These are phyloP conservation scores for Gaeumannomyces sp. DNA, from an alignment of 2,329 filamentous ascomycete species.

Conservation along the genomic window DNA sequence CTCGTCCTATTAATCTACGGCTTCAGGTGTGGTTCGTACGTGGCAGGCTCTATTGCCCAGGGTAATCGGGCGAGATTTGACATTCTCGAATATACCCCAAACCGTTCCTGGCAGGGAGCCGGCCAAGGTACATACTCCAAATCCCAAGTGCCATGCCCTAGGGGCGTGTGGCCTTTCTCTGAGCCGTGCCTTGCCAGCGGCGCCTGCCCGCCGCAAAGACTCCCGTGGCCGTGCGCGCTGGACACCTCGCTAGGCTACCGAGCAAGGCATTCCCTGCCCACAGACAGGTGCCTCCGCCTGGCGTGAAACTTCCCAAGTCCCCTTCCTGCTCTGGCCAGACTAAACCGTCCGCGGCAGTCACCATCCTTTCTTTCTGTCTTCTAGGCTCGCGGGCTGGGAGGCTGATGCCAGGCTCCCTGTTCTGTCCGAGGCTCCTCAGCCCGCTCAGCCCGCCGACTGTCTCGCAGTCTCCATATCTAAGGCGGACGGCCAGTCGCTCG, in stretches of 20 bases:
- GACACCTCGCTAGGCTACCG: not conserved
- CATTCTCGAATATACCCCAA: constrained; percentile 10
- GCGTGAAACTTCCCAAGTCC: not conserved
- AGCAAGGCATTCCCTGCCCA: not conserved
- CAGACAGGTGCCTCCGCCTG: not conserved
- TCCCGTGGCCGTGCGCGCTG: constrained; percentile 4
- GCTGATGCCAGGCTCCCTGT: not conserved
- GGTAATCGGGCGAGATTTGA: not conserved
- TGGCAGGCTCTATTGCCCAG: not conserved
- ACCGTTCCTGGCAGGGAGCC: constrained; percentile 18
- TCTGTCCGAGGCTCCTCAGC: not conserved
- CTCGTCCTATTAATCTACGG: constrained; percentile 21
- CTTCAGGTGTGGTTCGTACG: constrained; percentile 20
- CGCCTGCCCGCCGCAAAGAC: not conserved
- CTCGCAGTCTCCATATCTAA: not conserved
- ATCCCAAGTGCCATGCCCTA: not conserved
- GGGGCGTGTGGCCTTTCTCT: not conserved
- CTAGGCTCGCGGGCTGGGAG: not conserved
- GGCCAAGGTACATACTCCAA: not conserved
- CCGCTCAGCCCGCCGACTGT: not conserved
- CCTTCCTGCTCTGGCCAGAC: not conserved
- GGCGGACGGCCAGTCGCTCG: not conserved
- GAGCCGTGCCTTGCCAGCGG: not conserved
- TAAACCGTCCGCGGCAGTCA: not conserved
- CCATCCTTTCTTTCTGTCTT: not conserved